These are phyloP conservation scores for Gigaspora rosea DNA, from an alignment of 192 early-diverging fungal genomes.

Conservation along the genomic window DNA sequence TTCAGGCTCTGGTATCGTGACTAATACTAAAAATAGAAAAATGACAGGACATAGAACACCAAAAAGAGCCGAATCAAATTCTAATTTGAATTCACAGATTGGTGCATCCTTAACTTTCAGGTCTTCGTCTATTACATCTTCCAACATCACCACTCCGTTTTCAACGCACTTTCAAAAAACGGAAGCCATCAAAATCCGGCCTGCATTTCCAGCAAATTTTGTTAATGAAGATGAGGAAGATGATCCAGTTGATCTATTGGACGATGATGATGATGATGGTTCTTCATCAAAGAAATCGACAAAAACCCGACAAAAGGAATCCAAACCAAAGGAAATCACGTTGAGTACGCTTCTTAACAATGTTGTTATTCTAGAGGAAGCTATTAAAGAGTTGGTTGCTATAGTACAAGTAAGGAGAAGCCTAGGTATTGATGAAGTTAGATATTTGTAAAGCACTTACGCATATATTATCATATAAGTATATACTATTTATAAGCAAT, in stretches of 20 bases:
- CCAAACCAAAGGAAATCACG: constrained; percentile 51
- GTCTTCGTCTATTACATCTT: constrained; percentile 16
- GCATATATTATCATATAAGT: neutral
- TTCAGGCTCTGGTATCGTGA: neutral
- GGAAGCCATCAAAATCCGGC: constrained; percentile 50
- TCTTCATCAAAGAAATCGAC: constrained; percentile 41
- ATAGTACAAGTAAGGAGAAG: constrained; percentile 77
- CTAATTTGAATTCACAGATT: neutral
- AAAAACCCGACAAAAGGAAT: constrained; percentile 34
- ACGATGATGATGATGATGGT: constrained; percentile 39
- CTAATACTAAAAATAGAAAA: neutral
- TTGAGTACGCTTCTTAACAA: constrained; percentile 77
- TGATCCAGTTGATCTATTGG: constrained; percentile 26
- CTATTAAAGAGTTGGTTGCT: constrained; percentile 88
- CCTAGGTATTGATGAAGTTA: constrained; percentile 70
- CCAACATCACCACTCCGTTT: constrained; percentile 26
- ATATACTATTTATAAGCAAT: no score
- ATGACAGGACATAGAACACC: neutral
- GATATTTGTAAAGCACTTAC: constrained; percentile 38
- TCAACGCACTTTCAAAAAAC: constrained; percentile 43
- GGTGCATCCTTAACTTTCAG: constrained; percentile 11
- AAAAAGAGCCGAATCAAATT: constrained; percentile 15
- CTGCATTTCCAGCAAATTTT: constrained; percentile 57
- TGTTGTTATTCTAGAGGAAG: constrained; percentile 89
- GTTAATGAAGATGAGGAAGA: constrained; percentile 53